A percentile compares a stretch with the other conserved stretches of the same genome.
Conservation (phyloP, 306 rosid genomes). For the Chamaecrista fasciculata region DNA sequence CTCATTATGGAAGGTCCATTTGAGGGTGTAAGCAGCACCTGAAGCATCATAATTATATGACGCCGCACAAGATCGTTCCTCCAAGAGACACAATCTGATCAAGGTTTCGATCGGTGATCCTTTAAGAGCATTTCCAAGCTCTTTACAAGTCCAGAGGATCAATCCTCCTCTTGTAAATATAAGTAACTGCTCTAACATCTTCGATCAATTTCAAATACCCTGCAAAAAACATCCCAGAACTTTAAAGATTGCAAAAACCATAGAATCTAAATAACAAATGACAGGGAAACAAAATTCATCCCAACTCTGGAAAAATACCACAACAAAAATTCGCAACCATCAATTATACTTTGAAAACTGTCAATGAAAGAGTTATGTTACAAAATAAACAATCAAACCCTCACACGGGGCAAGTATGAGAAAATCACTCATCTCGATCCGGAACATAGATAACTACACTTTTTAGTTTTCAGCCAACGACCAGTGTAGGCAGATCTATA, state of each 20-base stretch:
- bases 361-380: no score
- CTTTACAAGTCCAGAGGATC: constrained; percentile 89
- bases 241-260: background rate
- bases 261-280: background rate
- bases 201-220: constrained; percentile 31
- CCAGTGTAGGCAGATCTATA: no score
- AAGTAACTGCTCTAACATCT: constrained; percentile 85
- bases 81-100: constrained; percentile 89
- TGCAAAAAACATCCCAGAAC: constrained; percentile 30
- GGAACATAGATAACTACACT: no score
- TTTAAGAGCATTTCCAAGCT: constrained; percentile 76
- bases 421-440: no score
- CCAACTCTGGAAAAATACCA: background rate
- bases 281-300: background rate
- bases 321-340: background rate
- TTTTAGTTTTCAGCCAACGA: no score
- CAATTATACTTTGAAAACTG: background rate
- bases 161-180: constrained; percentile 92
- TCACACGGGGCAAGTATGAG: no score
- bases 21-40: constrained; percentile 85
- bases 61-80: constrained; percentile 86
- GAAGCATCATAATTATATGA: constrained; percentile 77
- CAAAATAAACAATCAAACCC: no score
- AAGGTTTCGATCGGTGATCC: constrained; percentile 91
- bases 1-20: constrained; percentile 92